Conservation (phyloP, 2,329 filamentous ascomycete species). For the Blastomyces percursus region DNA sequence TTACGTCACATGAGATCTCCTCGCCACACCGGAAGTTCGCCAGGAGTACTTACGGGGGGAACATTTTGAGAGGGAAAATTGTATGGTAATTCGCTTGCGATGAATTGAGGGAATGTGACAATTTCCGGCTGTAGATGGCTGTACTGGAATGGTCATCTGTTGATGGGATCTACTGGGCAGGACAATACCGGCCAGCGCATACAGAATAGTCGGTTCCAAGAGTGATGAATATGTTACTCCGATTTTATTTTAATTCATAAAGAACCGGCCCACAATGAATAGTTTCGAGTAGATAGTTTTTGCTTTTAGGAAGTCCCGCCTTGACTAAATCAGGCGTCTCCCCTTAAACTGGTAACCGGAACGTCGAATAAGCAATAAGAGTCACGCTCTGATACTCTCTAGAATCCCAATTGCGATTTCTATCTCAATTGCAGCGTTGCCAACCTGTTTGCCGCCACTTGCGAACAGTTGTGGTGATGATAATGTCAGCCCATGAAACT, state of each 20-base stretch:
- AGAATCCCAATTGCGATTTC: neutral
- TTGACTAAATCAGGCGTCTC: neutral
- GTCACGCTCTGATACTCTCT: too few species aligned
- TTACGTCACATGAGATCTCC: neutral
- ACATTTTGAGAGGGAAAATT: neutral
- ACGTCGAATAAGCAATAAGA: neutral
- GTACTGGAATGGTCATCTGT: neutral
- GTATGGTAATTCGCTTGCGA: too few species aligned
- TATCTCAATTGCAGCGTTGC: neutral
- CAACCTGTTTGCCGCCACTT: neutral
- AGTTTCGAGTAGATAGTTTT: neutral
- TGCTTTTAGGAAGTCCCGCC: neutral
- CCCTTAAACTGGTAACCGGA: neutral
- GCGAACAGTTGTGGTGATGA: neutral
- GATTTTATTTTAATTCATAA: neutral
- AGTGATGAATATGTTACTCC: neutral
- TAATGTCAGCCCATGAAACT: neutral
- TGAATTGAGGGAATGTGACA: too few species aligned
- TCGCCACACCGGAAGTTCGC: neutral
- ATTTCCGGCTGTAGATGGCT: too few species aligned
- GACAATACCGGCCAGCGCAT: neutral
- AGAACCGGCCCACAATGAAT: neutral
- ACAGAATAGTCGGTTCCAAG: neutral
- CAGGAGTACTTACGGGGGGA: too few species aligned
- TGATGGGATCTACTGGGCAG: neutral